Evolutionary conservation across 306 rosid species (phyloP).

Genomic region (Sicyos baderoa): DNA sequence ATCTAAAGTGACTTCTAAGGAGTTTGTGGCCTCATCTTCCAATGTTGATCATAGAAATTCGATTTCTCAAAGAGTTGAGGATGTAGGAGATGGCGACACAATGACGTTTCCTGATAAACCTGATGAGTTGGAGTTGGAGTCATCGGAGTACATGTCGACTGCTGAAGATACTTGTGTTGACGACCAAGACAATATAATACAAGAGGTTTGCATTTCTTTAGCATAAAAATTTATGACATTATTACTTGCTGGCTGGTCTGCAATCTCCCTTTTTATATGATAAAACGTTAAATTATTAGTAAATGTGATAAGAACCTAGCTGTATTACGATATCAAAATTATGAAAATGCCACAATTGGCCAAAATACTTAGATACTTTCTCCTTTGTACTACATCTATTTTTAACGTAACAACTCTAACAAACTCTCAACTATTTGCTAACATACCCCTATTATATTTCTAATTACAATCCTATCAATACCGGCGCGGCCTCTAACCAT

Average conservation of each 20-base stretch:
- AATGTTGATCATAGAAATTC: conserved; percentile 27
- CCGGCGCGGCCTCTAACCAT: no score
- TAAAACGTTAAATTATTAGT: background rate
- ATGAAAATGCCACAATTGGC: no score
- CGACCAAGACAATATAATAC: conserved; percentile 32
- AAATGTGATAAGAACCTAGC: background rate
- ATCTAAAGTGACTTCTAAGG: conserved; percentile 29
- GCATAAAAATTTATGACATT: background rate
- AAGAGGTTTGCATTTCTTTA: conserved; percentile 45
- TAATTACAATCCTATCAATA: no score
- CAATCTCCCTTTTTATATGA: background rate
- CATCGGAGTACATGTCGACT: conserved; percentile 24
- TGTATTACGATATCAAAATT: no score
- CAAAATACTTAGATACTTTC: no score
- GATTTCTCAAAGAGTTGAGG: conserved; percentile 23
- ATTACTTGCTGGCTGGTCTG: background rate
- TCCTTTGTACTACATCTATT: no score
- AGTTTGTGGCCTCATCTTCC: conserved; percentile 24
- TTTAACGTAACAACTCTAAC: no score
- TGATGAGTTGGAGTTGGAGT: conserved; percentile 27
- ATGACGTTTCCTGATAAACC: conserved; percentile 19
- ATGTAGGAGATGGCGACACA: conserved; percentile 16
- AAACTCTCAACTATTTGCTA: no score
- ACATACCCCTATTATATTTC: no score
- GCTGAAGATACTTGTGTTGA: conserved; percentile 21